Evolutionary conservation across 2,329 filamentous ascomycete species (phyloP).

Genomic region (Dryadomyces sulphureus): DNA sequence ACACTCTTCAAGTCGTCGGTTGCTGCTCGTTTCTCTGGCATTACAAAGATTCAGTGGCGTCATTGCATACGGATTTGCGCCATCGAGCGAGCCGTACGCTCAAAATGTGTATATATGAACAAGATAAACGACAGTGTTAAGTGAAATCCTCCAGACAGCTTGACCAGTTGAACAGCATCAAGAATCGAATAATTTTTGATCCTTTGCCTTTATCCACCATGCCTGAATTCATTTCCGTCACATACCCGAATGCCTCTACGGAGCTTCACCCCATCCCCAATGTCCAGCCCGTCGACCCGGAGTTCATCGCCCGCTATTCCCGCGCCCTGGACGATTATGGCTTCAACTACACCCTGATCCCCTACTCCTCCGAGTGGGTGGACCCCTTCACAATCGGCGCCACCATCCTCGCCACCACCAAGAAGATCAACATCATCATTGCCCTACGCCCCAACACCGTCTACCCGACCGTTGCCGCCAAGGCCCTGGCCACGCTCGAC

Average conservation of each 20-base stretch:
- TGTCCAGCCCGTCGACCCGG: constrained; percentile 33
- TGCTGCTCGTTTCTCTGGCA: neutral
- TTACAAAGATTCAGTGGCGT: too few relatives aligned
- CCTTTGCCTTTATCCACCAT: constrained; percentile 12
- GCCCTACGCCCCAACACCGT: constrained; percentile 46
- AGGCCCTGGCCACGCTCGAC: constrained; percentile 45
- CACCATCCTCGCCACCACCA: constrained; percentile 40
- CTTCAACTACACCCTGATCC: constrained; percentile 47
- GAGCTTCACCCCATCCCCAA: constrained; percentile 38
- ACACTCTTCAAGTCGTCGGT: neutral
- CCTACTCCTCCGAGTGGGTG: constrained; percentile 38
- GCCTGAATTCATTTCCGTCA: constrained; percentile 42
- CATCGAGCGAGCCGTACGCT: neutral
- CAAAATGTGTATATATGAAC: neutral
- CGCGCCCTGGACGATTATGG: constrained; percentile 42
- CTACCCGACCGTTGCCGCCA: constrained; percentile 47
- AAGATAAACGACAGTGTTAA: too few relatives aligned
- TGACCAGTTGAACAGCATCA: too few relatives aligned
- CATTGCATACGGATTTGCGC: neutral
- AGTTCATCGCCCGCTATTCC: constrained; percentile 40
- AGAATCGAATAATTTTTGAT: neutral
- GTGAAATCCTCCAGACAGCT: too few relatives aligned
- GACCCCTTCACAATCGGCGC: constrained; percentile 45
- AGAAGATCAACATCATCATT: constrained; percentile 45
- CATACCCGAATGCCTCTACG: constrained; percentile 40